Percentiles rank a stretch among this genome's conserved stretches.
Conservation (phyloP, 192 early-diverging fungal species). For the Martensiomyces pterosporus region DNA sequence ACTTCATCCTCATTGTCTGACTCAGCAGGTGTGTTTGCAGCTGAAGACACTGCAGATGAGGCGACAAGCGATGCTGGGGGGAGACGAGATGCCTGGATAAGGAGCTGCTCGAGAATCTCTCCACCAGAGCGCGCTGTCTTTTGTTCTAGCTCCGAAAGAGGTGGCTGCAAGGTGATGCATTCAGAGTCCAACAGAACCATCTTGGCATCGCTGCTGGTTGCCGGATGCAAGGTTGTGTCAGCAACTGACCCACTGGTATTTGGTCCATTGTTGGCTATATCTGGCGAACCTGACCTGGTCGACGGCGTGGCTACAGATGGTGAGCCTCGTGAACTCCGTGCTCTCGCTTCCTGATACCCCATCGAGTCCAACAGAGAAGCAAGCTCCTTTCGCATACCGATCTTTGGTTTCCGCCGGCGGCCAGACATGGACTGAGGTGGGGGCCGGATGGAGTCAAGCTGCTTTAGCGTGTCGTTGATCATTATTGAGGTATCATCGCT, state of each 20-base stretch:
- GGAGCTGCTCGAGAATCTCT: conserved; percentile 35
- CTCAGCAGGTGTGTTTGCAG: no score
- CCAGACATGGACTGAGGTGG: no score
- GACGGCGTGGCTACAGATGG: background rate
- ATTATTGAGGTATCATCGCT: background rate
- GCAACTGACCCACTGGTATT: no score
- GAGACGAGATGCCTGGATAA: conserved; percentile 30
- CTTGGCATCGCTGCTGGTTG: no score
- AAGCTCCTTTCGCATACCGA: conserved; percentile 14
- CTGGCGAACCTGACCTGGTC: background rate
- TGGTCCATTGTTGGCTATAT: background rate
- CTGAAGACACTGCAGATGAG: background rate
- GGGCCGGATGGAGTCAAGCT: conserved; percentile 4
- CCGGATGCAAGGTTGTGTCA: no score
- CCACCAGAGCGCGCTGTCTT: conserved; percentile 16
- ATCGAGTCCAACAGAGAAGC: conserved; percentile 7
- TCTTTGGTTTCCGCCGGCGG: background rate
- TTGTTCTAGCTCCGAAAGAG: conserved; percentile 15
- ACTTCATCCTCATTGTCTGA: background rate
- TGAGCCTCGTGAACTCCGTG: background rate
- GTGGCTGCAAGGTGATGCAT: no score
- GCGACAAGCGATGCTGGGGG: conserved; percentile 1
- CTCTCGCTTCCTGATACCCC: conserved; percentile 9
- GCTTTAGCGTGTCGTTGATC: conserved; percentile 15
- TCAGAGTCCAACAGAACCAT: no score